These are phyloP conservation scores for Priceomyces carsonii DNA, from an alignment of 805 yeast genomes.

Conservation along the genomic window DNA sequence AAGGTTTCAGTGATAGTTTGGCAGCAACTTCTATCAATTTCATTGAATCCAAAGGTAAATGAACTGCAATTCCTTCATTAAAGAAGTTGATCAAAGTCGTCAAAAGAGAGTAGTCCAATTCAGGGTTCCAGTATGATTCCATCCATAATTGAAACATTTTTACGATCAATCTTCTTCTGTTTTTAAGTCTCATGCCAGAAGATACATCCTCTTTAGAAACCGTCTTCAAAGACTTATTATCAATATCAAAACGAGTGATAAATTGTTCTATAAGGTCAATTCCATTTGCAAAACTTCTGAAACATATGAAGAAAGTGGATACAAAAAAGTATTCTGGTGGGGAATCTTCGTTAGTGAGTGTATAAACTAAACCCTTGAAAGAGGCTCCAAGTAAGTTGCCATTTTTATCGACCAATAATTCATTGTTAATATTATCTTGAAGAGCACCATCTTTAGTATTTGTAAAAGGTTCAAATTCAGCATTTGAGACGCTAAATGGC, in stretches of 20 bases:
- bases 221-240: slow-evolving; percentile 23
- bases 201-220: slow-evolving; percentile 18
- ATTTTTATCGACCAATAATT: slow-evolving; percentile 51
- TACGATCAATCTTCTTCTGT: slow-evolving; percentile 66
- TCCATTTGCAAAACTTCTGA: slow-evolving; percentile 69
- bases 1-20: slow-evolving; percentile 54
- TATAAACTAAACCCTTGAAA: slow-evolving; percentile 63
- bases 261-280: slow-evolving; percentile 68
- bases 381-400: slow-evolving; percentile 68
- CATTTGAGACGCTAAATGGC: slow-evolving; percentile 33
- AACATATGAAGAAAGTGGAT: slow-evolving; percentile 76
- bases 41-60: slow-evolving; percentile 66
- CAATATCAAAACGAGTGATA: slow-evolving; percentile 62
- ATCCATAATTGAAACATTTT: slow-evolving; percentile 80
- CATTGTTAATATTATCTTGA: slow-evolving; percentile 35
- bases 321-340: slow-evolving; percentile 69
- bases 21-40: slow-evolving; percentile 63
- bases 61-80: slow-evolving; percentile 68
- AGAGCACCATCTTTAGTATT: slow-evolving; percentile 10
- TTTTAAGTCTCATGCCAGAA: slow-evolving; percentile 43
- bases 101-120: slow-evolving; percentile 57
- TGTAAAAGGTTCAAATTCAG: slow-evolving; percentile 38
- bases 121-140: slow-evolving; percentile 83
- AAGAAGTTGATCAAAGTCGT: slow-evolving; percentile 76
- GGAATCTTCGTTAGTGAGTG: slow-evolving; percentile 63